Conservation (phyloP, 495 filamentous ascomycete species). For the Aspergillus carlsbadensis region DNA sequence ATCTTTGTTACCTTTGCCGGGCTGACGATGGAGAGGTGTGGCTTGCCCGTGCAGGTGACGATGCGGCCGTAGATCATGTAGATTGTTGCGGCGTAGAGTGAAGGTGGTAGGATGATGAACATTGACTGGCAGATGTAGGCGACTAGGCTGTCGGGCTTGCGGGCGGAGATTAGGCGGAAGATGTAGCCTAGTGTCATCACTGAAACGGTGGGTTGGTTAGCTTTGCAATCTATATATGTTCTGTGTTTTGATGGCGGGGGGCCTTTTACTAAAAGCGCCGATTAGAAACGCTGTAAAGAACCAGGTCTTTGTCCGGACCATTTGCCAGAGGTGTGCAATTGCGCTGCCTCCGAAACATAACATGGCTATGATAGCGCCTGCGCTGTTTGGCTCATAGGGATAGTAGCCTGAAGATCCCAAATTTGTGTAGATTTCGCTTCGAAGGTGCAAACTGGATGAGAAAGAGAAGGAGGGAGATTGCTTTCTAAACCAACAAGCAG, state of each 20-base stretch:
- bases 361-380: neutral
- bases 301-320: slow-evolving; percentile 10
- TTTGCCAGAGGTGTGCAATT: slow-evolving; percentile 15
- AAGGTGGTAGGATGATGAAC: slow-evolving; percentile 28
- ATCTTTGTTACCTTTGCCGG: slow-evolving; percentile 27
- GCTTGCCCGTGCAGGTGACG: slow-evolving; percentile 19
- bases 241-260: neutral
- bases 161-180: slow-evolving; percentile 12
- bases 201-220: too few relatives aligned
- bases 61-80: slow-evolving; percentile 39
- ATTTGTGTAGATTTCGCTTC: too few relatives aligned
- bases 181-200: slow-evolving; percentile 22
- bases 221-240: too few relatives aligned
- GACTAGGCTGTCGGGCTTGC: slow-evolving; percentile 7
- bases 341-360: slow-evolving; percentile 15
- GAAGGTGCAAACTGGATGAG: too few relatives aligned
- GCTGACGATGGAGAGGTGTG: slow-evolving; percentile 25
- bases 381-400: neutral
- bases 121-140: slow-evolving; percentile 30
- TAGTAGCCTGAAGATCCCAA: too few relatives aligned
- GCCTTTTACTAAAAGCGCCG: slow-evolving; percentile 16
- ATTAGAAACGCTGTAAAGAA: slow-evolving; percentile 21
- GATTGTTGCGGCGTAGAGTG: slow-evolving; percentile 30
- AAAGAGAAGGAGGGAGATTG: too few relatives aligned
- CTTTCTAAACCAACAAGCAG: too few relatives aligned